Evolutionary conservation across 345 rosid species (phyloP).

Genomic region (Geranium brycei): DNA sequence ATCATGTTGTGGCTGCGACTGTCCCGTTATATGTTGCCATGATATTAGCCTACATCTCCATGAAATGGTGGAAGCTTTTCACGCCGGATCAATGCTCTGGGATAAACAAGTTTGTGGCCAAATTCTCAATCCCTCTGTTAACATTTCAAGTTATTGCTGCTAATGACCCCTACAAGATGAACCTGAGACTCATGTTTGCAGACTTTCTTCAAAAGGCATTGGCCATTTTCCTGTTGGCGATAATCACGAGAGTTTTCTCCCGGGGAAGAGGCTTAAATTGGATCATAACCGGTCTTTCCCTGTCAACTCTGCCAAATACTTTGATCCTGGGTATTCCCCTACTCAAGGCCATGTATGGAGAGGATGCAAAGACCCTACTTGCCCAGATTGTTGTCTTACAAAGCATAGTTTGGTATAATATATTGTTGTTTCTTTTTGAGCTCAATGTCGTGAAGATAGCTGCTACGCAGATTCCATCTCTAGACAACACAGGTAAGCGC

Average conservation of each 20-base stretch:
- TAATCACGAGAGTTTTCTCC: constrained; percentile 31
- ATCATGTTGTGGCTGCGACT: constrained; percentile 66
- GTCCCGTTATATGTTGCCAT: constrained; percentile 71
- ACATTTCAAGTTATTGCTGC: constrained; percentile 62
- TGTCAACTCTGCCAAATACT: constrained; percentile 72
- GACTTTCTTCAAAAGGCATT: constrained; percentile 62
- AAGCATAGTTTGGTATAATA: constrained; percentile 71
- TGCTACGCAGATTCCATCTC: constrained; percentile 23
- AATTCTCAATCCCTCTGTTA: constrained; percentile 65
- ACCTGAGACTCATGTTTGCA: constrained; percentile 40
- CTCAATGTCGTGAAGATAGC: constrained; percentile 35
- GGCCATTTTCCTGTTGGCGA: constrained; percentile 27
- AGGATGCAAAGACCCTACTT: constrained; percentile 37
- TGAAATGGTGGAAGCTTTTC: constrained; percentile 57
- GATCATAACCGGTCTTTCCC: constrained; percentile 59
- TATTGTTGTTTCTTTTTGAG: constrained; percentile 67
- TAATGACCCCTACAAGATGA: constrained; percentile 70
- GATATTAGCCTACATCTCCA: constrained; percentile 57
- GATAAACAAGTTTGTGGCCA: constrained; percentile 80
- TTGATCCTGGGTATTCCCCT: constrained; percentile 75
- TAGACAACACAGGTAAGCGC: constrained; percentile 38
- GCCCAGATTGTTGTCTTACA: constrained; percentile 71
- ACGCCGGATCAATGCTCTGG: constrained; percentile 80
- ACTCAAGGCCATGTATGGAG: constrained; percentile 59
- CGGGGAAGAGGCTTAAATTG: constrained; percentile 35